Evolutionary conservation across 2,329 filamentous ascomycete species (phyloP), one percentile per base, ranked within the genome.

Genomic region (Corniculantispora saksenae): DNA sequence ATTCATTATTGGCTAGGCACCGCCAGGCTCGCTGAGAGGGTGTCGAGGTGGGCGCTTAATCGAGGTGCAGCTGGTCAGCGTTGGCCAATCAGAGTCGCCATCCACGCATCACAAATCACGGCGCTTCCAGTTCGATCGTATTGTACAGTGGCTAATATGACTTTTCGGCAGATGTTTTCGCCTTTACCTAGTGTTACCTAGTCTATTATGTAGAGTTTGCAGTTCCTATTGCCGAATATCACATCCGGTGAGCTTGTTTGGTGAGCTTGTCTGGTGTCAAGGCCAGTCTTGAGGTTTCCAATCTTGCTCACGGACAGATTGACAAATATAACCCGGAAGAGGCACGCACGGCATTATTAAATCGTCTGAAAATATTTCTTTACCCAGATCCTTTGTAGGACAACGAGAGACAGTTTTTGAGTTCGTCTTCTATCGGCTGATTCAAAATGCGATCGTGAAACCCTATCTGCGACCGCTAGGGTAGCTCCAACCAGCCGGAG

Each of bases 381-480:
- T 47, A 38, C 19, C 15, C 27, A 32, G 4, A 3, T 8, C 47
- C 45, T 8, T 29, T 35, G 7, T 12, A 17, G 12, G 27, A 21
- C 9, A 17, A 8, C 10, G 17, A 48, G 23, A n/a, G 23, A 19
- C 25, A 35, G 27, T 51, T 53, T 47, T 45, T 10, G 38, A 27
- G 51, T 55, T 55, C 27, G 15, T 40, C 19, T 17, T 29, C 25
- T 55, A 38, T 48, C 40, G 21, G 35, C 19, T 57, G 61, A 63
- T 38, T 56, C 29, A 10, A 40, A 40, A 48, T 45, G 25, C 48
- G 27, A 56, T 50, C 51, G 43, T 63, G 61, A 63, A 63, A 63
- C 61, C 53, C 27, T 15, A 63, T 57, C 17, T 63, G 61, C 29
- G 61, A 63, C 61, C n/a, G n/a, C 50, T 23, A 27, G 60, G 38